Evolutionary conservation across 2,329 filamentous ascomycete species (phyloP).

Genomic region (Pseudocercospora vitis): DNA sequence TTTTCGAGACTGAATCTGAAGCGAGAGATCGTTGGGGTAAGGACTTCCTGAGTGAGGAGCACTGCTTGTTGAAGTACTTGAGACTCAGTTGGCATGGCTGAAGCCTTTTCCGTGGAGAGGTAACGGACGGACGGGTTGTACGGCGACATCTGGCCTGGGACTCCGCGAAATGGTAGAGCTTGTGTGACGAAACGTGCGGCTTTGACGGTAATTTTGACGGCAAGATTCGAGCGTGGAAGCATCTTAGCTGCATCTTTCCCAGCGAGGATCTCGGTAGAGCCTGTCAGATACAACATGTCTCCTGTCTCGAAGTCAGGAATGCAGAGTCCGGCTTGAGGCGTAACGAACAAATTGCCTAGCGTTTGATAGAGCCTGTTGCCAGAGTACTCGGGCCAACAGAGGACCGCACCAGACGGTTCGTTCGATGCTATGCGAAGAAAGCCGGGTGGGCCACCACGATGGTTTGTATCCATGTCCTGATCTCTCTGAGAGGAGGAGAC

Average conservation of each 20-base stretch:
- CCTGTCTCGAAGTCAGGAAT: conserved; percentile 74
- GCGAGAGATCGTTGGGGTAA: conserved; percentile 67
- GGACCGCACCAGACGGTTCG: conserved; percentile 44
- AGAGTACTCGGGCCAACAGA: conserved; percentile 81
- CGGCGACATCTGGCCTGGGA: conserved; percentile 61
- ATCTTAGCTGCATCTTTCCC: conserved; percentile 61
- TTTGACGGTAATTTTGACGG: conserved; percentile 65
- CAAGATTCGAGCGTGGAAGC: conserved; percentile 70
- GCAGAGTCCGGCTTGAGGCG: conserved; percentile 66
- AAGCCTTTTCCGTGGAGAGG: conserved; percentile 58
- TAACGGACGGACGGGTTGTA: conserved; percentile 76
- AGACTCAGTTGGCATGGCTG: conserved; percentile 14
- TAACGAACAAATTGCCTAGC: conserved; percentile 70
- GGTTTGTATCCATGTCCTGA: conserved; percentile 77
- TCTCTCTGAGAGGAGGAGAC: conserved; percentile 64
- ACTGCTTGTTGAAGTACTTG: conserved; percentile 48
- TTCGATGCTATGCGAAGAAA: conserved; percentile 70
- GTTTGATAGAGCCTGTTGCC: conserved; percentile 84
- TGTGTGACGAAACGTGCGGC: conserved; percentile 62
- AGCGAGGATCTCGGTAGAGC: conserved; percentile 64
- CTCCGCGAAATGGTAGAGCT: conserved; percentile 68
- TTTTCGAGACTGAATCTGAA: conserved; percentile 58
- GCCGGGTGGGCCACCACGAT: conserved; percentile 71
- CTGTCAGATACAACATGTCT: conserved; percentile 72
- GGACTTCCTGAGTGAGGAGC: conserved; percentile 57